phyloP scores from a whole-genome alignment of 108 stramenopile genomes.

The Cyclotella choctawhatcheeana region DNA sequence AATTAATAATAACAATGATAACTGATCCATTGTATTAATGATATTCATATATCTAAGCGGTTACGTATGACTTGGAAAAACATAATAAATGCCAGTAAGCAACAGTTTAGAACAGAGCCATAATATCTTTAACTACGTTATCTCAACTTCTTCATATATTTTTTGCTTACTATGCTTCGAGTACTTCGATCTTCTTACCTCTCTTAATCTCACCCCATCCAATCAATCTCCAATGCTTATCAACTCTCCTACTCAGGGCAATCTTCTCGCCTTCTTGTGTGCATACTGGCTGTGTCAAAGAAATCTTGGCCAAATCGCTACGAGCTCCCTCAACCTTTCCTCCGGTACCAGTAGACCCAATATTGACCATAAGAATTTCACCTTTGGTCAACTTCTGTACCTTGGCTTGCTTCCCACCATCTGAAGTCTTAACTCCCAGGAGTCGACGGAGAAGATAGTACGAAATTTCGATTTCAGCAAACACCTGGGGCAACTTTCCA shows the following conservation, averaged over 20 bases:
- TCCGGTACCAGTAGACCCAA: conserved; percentile 98
- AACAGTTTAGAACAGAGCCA: too few species aligned
- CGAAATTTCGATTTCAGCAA: conserved; percentile 97
- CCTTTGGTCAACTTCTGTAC: conserved; percentile 95
- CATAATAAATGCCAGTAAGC: too few species aligned
- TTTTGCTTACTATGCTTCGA: conserved; percentile 69
- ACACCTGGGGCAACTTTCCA: conserved; percentile 97
- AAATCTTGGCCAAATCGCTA: conserved; percentile 96
- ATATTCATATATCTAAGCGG: too few species aligned
- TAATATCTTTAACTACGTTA: too few species aligned
- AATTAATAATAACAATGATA: too few species aligned
- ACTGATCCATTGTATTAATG: too few species aligned
- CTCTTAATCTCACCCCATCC: conserved; percentile 95
- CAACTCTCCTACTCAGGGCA: conserved; percentile 97
- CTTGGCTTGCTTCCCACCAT: conserved; percentile 99
- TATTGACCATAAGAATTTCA: conserved; percentile 99
- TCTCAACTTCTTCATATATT: too few species aligned
- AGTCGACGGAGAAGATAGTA: conserved; percentile 97
- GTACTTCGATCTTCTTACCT: conserved; percentile 84
- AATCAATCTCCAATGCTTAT: conserved; percentile 99
- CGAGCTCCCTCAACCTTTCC: conserved; percentile 96
- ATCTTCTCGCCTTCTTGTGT: conserved; percentile 99
- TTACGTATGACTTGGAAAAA: too few species aligned
- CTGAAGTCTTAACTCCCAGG: conserved; percentile 97
- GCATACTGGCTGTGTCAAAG: conserved; percentile 98